Evolutionary conservation across 2,329 filamentous ascomycete species (phyloP).

Genomic region (Pestalotiopsis sp.): DNA sequence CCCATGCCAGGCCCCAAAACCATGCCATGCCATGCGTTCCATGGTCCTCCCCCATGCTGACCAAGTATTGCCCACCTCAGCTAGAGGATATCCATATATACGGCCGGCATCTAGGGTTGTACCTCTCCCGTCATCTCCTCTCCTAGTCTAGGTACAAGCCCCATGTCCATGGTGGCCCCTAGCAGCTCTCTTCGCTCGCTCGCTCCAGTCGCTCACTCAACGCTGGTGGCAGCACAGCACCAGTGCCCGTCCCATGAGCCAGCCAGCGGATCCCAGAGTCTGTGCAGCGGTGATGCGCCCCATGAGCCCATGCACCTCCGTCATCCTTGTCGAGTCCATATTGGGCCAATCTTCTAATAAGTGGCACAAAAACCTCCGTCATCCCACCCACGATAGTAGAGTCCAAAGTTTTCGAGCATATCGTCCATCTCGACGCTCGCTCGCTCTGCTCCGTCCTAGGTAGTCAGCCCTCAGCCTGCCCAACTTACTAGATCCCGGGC

Average conservation of each 20-base stretch:
- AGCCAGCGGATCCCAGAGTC: constrained; percentile 31
- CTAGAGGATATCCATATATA: background rate
- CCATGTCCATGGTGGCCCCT: constrained; percentile 8
- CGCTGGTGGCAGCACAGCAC: constrained; percentile 33
- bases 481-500: background rate
- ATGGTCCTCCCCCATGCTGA: background rate
- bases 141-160: background rate
- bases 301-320: constrained; percentile 18
- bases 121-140: constrained; percentile 4
- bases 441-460: background rate
- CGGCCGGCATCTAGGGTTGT: background rate
- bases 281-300: constrained; percentile 31
- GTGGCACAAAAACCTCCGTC: constrained; percentile 39
- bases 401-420: constrained; percentile 19
- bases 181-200: background rate
- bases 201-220: background rate
- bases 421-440: constrained; percentile 1
- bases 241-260: constrained; percentile 29
- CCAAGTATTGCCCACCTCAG: background rate
- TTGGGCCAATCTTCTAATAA: constrained; percentile 38
- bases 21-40: background rate
- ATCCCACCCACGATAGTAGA: constrained; percentile 29
- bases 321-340: constrained; percentile 32
- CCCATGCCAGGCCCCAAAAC: too few species aligned
- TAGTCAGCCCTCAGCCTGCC: background rate